These are phyloP conservation scores for Hyaloscypha bicolor DNA, from an alignment of 495 filamentous ascomycete species.

Conservation along the genomic window DNA sequence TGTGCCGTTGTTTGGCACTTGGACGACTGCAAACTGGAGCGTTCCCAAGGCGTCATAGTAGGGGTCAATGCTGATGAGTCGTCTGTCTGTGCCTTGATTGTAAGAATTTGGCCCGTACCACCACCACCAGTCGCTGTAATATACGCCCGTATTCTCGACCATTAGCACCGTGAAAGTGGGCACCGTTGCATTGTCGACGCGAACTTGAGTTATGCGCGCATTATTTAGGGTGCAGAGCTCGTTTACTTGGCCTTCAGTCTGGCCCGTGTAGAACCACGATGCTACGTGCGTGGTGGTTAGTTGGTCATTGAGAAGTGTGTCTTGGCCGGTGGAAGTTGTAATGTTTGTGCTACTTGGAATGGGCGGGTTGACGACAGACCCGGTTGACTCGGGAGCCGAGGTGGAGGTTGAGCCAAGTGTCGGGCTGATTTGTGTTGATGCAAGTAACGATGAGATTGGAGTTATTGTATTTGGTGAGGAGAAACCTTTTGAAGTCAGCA, in stretches of 20 bases:
- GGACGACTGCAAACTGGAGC: neutral
- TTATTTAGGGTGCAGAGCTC: neutral
- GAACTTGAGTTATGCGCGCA: neutral
- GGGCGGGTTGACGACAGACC: neutral
- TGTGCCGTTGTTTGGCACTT: neutral
- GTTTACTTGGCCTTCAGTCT: neutral
- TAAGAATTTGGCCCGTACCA: neutral
- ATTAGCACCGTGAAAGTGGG: neutral
- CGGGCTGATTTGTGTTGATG: neutral
- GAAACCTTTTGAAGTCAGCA: neutral
- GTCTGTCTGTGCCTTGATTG: neutral
- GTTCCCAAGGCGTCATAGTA: neutral
- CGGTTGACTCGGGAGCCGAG: neutral
- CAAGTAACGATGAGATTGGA: too few species aligned
- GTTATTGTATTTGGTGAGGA: neutral
- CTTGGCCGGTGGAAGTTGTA: neutral
- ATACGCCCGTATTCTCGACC: neutral
- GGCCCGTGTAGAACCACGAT: constrained; percentile 1
- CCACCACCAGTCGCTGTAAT: neutral
- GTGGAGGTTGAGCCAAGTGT: neutral
- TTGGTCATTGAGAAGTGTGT: neutral
- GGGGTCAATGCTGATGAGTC: neutral
- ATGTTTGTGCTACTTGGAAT: neutral
- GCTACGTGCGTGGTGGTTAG: neutral
- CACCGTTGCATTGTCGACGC: neutral